Base-by-base conservation (phyloP, 306 rosid genomes). In the Rosa persica region DNA sequence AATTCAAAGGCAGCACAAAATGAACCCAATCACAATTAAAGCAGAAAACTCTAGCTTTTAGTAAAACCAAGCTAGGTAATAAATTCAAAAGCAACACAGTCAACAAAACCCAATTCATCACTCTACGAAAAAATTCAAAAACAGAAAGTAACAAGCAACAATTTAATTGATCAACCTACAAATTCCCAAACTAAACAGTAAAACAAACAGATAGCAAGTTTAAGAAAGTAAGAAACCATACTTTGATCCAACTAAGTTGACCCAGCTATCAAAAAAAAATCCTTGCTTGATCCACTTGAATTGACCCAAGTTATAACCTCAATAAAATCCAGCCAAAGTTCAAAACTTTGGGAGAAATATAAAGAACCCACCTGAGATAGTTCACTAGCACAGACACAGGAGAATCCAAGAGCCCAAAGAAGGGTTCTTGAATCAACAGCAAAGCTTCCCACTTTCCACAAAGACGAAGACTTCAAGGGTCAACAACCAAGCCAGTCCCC, bases 311-410 rank as follows among this genome's bases (percentile, higher is more conserved):
- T 12, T 10, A 58, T 5, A 75, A 5, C 40, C 55, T 68, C 39
- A 58, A 30, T 30, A 60, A n/a, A 70, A 81, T 64, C 54, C 44
- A 70, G 7, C 34, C 42, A 42, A 51, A 73, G 54, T 52, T 42
- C 0, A 36, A 43, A 36, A 74, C 47, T 54, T 70, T 30, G 27
- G n/a, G 22, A 76, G 22, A 67, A 58, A 57, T 70, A 52, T 73
- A 23, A 27, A 57, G 72, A 25, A 80, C 78, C 74, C 84, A 81
- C 85, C 85, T 81, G 85, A 70, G 47, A 84, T n/a, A 74, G 62
- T 54, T 58, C 74, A 70, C 30, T 8, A 13, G 67, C 48, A 16
- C 16, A 34, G 27, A 54, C 70, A 54, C 51, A 17, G 81, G 66
- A 30, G 68, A 44, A 58, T 7, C 43, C 20, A 25, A 61, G 70